These are phyloP conservation scores for Skeletonema grethae DNA, from an alignment of 108 stramenopile genomes.

Conservation along the genomic window DNA sequence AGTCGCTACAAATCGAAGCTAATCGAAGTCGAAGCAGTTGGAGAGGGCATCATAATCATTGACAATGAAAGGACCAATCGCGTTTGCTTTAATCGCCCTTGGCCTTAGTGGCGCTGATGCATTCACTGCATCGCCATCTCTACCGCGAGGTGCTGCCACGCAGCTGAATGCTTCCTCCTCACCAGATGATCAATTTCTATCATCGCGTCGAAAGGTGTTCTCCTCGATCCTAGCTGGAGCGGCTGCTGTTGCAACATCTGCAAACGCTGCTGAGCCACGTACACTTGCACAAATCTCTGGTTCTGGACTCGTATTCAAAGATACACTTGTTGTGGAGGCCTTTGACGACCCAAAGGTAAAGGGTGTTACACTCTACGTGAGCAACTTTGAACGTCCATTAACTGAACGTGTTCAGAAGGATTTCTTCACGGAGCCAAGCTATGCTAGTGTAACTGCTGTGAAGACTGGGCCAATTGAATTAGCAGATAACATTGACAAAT, in stretches of 20 bases:
- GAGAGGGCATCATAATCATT: no score
- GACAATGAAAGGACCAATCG: not conserved
- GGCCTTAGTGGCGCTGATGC: not conserved
- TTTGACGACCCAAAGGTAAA: slow-evolving; percentile 89
- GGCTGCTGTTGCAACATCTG: slow-evolving; percentile 16
- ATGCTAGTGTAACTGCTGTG: slow-evolving; percentile 83
- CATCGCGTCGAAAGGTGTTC: slow-evolving; percentile 36
- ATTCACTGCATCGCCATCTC: not conserved
- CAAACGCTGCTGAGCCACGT: slow-evolving; percentile 52
- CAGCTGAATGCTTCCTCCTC: not conserved
- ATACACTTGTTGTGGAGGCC: slow-evolving; percentile 73
- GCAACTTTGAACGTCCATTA: slow-evolving; percentile 90
- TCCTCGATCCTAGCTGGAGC: slow-evolving; percentile 23
- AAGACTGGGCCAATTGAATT: slow-evolving; percentile 64
- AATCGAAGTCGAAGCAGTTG: no score
- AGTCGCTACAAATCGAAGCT: no score
- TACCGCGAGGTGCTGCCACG: not conserved
- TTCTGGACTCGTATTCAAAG: slow-evolving; percentile 89
- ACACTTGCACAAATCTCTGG: slow-evolving; percentile 76
- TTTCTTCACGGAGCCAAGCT: slow-evolving; percentile 88
- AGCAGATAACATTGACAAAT: slow-evolving; percentile 75
- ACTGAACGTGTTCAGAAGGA: slow-evolving; percentile 76
- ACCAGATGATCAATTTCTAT: slow-evolving; percentile 11
- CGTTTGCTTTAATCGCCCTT: not conserved
- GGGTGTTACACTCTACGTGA: slow-evolving; percentile 82